Base-by-base conservation (phyloP, 371 early-diverging fungal genomes). In the Rhizopus arrhizus region DNA sequence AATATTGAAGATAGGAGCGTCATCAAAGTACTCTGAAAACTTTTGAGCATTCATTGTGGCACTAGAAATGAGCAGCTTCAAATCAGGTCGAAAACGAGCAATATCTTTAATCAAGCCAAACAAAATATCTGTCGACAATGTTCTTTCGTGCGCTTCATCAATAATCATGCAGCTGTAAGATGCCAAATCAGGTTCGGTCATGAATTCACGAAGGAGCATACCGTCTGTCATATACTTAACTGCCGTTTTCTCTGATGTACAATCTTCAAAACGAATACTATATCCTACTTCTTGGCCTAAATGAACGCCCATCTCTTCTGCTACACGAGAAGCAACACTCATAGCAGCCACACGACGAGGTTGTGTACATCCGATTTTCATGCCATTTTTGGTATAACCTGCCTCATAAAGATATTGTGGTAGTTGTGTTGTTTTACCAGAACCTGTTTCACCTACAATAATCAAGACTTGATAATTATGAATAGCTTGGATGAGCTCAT, bases 101-200 rank as follows among this genome's bases (percentile, higher is more conserved):
- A 97, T 94, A 83, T 97, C 97, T 73, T 97, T 98, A 62, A 99
- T 89, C 32, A 99, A 82, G 3, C 96, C 97, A 80, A 99, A 92
- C 56, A 99, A 67, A 47, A 99, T 90, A 73, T 99, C 99, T 0
- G 99, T 99, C 59, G 98, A 96, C 53, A 98, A 76, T 10, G 97
- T 99, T 62, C 99, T 87, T 76, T 99, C 99, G 84, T 99, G 99
- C 13, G 99, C 98, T 74, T 99, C 99, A 75, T 99, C 99, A 56
- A 99, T 95, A 74, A 99, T 97, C 62, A 99, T 78, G 59, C 91
- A 91, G 43, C 89, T 89, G 75, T 97, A 98, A 28, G 88, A 82
- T 8, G 85, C 89, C 54, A 99, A 78, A 70, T 97, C 96, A 0
- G 99, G 99, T 67, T 96, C 97, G 6, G 95, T 95, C 83, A 99